These are phyloP conservation scores for Rhizopus sp. DNA, from an alignment of 371 early-diverging fungal species.

Conservation along the genomic window DNA sequence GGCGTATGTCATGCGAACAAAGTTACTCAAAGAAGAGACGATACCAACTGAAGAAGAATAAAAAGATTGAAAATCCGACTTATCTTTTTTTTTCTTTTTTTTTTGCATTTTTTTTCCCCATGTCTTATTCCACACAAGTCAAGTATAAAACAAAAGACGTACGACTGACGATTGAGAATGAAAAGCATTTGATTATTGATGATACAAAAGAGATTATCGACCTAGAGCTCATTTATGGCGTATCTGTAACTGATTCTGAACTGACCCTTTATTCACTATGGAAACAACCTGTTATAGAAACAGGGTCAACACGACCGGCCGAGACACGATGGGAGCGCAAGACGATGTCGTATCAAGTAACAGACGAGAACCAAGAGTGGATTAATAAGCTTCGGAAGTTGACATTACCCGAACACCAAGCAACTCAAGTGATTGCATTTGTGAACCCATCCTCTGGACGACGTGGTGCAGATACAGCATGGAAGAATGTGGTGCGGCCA, in stretches of 20 bases:
- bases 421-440: conserved; percentile 13
- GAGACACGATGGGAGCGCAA: neutral
- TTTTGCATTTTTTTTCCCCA: neutral
- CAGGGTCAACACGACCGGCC: neutral
- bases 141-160: conserved; percentile 4
- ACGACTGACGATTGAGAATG: neutral
- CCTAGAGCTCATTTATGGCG: conserved; percentile 15
- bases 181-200: neutral
- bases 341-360: neutral
- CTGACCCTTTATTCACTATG: neutral
- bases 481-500: conserved; percentile 21
- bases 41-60: conserved; percentile 5
- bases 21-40: neutral
- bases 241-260: neutral
- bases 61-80: neutral
- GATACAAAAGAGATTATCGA: conserved; percentile 10
- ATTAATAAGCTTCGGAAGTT: neutral
- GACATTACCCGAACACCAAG: neutral
- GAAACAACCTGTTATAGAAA: neutral
- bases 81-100: conserved; percentile 8
- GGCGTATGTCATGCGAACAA: conserved; percentile 33
- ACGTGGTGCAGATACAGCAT: conserved; percentile 13
- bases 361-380: neutral
- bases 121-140: neutral
- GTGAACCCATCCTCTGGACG: conserved; percentile 29